Base-by-base conservation (phyloP, 1,284 basidiomycete genomes). In the Trametes versicolor region DNA sequence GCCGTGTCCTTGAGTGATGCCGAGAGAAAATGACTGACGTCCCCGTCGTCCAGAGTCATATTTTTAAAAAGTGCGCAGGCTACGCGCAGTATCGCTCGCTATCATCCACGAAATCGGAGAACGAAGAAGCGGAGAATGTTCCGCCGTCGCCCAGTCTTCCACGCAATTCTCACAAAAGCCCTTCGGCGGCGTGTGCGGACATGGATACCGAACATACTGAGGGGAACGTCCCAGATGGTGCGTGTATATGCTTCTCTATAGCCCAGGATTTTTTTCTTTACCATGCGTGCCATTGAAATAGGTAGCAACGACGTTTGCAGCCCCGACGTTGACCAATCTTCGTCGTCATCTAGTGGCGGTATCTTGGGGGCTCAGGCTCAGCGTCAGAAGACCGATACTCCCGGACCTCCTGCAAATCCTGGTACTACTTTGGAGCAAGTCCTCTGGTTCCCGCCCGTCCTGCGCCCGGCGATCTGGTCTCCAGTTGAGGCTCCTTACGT, bases 391-490 rank as follows among this genome's bases (percentile, higher is more conserved):
- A 37, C 51, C 10, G 23, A 49, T 15, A 12, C 45, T 27, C 56
- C 39, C 29, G 32, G 5, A 34, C 12, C n/a, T 53, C 23, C 34
- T n/a, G 50, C 29, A 13, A 36, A 12, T 48, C 23, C 23, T 13
- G 45, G 23, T 7, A 21, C 21, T 13, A 25, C 8, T 7, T 12
- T 13, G 21, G 21, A 48, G 10, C 45, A 25, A 48, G 13, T n/a
- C 7, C 12, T 6, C 25, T 27, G 37, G 10, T 27, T 55, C 13
- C 25, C 58, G 9, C 58, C 64, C 2, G 10, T 60, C 3, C 58
- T 68, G 21, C 62, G 67, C 12, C 67, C 67, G 0, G 67, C 67
- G 2, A 17, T 60, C 10, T 68, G 67, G 67, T 62, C 64, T 10
- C 64, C 64, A 5, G 32, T 55, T 23, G 52, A 13, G 15, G 4